Base-by-base conservation (phyloP, 176 grass and related monocot species). In the Lolium multiflorum region DNA sequence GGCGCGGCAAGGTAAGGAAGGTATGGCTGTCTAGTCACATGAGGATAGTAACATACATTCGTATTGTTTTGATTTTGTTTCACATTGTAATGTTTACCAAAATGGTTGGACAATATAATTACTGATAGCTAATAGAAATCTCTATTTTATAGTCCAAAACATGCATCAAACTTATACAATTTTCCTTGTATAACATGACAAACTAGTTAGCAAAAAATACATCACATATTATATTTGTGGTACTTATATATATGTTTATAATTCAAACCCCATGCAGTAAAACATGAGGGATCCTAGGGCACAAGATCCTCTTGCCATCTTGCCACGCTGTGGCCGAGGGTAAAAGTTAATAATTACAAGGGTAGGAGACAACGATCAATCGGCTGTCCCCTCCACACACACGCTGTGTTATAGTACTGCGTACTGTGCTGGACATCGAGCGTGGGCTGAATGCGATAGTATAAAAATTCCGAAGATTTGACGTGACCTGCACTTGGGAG, bases 281-380 rank as follows among this genome's bases (percentile, higher is more conserved):
- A 57, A 6, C 25, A 76, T 72, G 28, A 26, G 31, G 37, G 50
- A 43, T 51, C 50, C 0, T 63, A 37, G 14, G 28, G 38, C 35
- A 83, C 51, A 72, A 51, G 87, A 86, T 86, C 87, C 84, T 83
- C 20, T 35, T 2, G 54, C 51, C 18, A 2, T 51, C 20, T 35
- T 2, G 54, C 51, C 18, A 2, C 43, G 59, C 38, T 78, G 69
- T 13, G 63, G 85, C 49, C 61, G 65, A 76, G 37, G 75, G 85
- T 17, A 54, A 71, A 71, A 58, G 28, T 79, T 93, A 88, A 91
- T 94, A 86, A 91, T 91, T 83, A 74, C 82, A 21, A 17, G 37
- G 52, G 77, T 86, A 85, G 84, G 89, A 76, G 91, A 93, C 91
- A 92, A 89, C 93, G 85, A 95, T 93, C 91, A 93, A 89, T 91